Percentiles rank a stretch among this genome's conserved stretches.
Conservation (phyloP, 176 grass and related monocot species). For the Lolium perenne region DNA sequence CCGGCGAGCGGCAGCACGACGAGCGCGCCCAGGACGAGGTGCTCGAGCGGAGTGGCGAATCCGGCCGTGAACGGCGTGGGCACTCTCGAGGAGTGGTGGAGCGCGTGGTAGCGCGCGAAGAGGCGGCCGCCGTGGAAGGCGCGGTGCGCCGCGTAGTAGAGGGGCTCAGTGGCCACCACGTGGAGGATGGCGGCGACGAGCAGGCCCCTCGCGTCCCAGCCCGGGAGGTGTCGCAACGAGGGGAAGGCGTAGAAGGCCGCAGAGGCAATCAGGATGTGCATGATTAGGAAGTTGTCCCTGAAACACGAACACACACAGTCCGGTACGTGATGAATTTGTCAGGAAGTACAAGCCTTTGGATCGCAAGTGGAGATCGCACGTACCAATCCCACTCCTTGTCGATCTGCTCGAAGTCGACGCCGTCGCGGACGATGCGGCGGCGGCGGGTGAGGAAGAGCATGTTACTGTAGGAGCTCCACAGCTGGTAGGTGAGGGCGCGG, state of each 20-base stretch:
- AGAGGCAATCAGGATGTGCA: constrained; percentile 60
- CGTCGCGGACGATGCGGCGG: constrained; percentile 63
- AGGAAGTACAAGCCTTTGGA: no score
- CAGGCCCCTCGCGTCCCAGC: constrained; percentile 55
- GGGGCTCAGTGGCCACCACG: constrained; percentile 65
- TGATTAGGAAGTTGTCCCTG: constrained; percentile 97
- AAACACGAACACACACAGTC: neutral
- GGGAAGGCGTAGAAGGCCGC: constrained; percentile 60
- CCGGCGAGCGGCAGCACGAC: constrained; percentile 62
- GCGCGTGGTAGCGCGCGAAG: constrained; percentile 67
- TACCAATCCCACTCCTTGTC: constrained; percentile 99
- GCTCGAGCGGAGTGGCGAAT: constrained; percentile 79
- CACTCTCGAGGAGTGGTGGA: constrained; percentile 74
- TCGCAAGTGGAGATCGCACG: no score
- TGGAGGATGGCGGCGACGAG: constrained; percentile 51
- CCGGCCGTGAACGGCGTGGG: constrained; percentile 82
- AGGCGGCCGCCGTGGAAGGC: constrained; percentile 60
- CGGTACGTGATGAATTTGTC: no score
- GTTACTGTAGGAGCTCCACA: constrained; percentile 78
- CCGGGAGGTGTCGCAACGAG: constrained; percentile 59
- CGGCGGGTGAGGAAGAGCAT: constrained; percentile 77
- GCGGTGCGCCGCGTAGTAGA: constrained; percentile 67
- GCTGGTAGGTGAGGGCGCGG: constrained; percentile 47
- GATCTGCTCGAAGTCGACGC: constrained; percentile 74
- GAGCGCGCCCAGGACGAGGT: constrained; percentile 41